A percentile compares a stretch with the other conserved stretches of the same genome.
Evolutionary conservation across 2,329 filamentous ascomycete species (phyloP).

Genomic region (Botrytis cinerea): DNA sequence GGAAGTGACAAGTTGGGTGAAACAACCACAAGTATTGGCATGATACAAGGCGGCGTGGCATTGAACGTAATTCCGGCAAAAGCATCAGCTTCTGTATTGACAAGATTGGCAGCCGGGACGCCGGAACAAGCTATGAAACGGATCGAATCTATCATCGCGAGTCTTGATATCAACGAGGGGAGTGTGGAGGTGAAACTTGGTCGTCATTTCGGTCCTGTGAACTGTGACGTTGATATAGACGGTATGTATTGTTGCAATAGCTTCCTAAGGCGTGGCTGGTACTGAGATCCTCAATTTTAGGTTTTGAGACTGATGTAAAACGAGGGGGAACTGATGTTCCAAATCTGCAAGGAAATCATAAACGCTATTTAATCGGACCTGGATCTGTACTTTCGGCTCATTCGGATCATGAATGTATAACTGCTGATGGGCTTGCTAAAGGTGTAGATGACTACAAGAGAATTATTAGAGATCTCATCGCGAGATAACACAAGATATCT

Average conservation of each 20-base stretch:
- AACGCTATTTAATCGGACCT: conserved; percentile 64
- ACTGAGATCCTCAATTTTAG: conserved; percentile 33
- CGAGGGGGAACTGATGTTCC: conserved; percentile 94
- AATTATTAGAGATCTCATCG: conserved; percentile 2
- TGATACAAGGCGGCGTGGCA: conserved; percentile 76
- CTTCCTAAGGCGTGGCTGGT: not conserved
- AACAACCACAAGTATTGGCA: conserved; percentile 83
- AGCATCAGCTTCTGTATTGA: conserved; percentile 10
- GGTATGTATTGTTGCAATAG: conserved; percentile 46
- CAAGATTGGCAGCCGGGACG: conserved; percentile 7
- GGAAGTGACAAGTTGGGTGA: conserved; percentile 74
- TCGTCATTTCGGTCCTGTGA: conserved; percentile 73
- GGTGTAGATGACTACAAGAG: conserved; percentile 76
- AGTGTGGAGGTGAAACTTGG: conserved; percentile 61
- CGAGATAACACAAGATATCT: not conserved
- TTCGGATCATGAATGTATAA: conserved; percentile 75
- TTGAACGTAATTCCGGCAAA: conserved; percentile 77
- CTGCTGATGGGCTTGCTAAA: conserved; percentile 69
- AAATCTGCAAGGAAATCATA: conserved; percentile 26
- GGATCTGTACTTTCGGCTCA: conserved; percentile 82
- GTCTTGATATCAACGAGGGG: not conserved
- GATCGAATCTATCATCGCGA: conserved; percentile 1
- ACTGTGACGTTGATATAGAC: conserved; percentile 66
- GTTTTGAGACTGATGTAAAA: conserved; percentile 75
- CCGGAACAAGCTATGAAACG: not conserved